Evolutionary conservation across 73 alveolate genomes (phyloP), one percentile per base, ranked within the genome.

Genomic region (Halteria grandinella): DNA sequence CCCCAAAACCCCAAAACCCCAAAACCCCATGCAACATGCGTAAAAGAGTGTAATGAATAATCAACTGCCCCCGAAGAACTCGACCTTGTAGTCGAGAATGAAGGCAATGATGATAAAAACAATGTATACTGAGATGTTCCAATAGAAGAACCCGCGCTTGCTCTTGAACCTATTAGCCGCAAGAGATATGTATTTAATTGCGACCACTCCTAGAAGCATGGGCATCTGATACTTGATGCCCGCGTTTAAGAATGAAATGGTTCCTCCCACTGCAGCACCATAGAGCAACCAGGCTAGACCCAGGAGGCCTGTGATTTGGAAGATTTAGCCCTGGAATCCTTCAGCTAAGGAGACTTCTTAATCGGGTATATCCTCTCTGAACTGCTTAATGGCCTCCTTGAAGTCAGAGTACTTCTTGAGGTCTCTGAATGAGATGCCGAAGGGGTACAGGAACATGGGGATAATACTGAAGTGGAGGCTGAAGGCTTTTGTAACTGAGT

Each of bases 361-460:
- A 36, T 82, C 91, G 21, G 72, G 71, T 24, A 63, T 41, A 21
- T 82, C 86, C 18, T 82, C 86, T 47, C 40, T 49, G 44, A 82
- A 82, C 41, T 71, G 47, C 73, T 44, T 31, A 1, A 52, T 34
- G 10, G 82, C 73, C 23, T 31, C 32, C 58, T 49, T 47, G 58
- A 55, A 82, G 34, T 82, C 91, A 0, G 31, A 14, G n/a, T 71
- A 34, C 58, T 82, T 82, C 82, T 72, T 82, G 18, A 84, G 28
- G 69, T 82, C 91, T 45, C 91, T 34, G 39, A 82, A 58, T 4
- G 91, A 82, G 15, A 82, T 72, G 10, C 91, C 91, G 6, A 82
- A 6, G 23, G 91, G 91, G 55, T 82, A 82, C 52, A 72, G 44
- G 14, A 70, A 34, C 86, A 82, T 58, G 28, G 91, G 91, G 32